These are phyloP conservation scores for Colletotrichum orbiculare DNA, from an alignment of 2,329 filamentous ascomycete species.

Conservation along the genomic window DNA sequence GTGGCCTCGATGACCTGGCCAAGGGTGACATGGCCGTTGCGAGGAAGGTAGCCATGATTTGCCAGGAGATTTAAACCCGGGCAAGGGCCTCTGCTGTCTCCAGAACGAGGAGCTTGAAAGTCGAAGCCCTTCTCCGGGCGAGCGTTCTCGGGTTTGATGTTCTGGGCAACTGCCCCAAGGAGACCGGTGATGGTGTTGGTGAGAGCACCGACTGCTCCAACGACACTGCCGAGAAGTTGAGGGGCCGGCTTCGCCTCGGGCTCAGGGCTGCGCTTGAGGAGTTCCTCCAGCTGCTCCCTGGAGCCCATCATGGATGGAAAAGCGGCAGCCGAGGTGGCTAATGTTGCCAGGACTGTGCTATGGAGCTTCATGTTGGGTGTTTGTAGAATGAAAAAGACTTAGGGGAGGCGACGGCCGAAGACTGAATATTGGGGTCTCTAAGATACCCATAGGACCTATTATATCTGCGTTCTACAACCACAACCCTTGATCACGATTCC, in stretches of 20 bases:
- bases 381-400: neutral
- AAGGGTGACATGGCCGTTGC: constrained; percentile 45
- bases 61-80: constrained; percentile 57
- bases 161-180: constrained; percentile 25
- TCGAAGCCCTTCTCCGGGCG: constrained; percentile 29
- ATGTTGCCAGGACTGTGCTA: neutral
- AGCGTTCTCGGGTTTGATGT: constrained; percentile 14
- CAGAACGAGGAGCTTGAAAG: constrained; percentile 5
- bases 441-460: no score
- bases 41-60: constrained; percentile 56
- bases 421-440: neutral
- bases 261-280: constrained; percentile 15
- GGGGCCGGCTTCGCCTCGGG: constrained; percentile 22
- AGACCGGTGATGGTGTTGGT: constrained; percentile 21
- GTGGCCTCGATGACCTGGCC: constrained; percentile 29
- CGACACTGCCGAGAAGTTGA: constrained; percentile 2
- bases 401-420: neutral
- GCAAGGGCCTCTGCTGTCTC: constrained; percentile 44
- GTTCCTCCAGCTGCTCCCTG: constrained; percentile 2
- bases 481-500: no score
- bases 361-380: constrained; percentile 16
- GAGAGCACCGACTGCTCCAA: constrained; percentile 6
- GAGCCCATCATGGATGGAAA: constrained; percentile 27
- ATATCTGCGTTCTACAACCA: no score
- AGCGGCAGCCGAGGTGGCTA: constrained; percentile 15